Conservation (phyloP, 176 grass and related monocot genomes). For the Aechmea fasciata region DNA sequence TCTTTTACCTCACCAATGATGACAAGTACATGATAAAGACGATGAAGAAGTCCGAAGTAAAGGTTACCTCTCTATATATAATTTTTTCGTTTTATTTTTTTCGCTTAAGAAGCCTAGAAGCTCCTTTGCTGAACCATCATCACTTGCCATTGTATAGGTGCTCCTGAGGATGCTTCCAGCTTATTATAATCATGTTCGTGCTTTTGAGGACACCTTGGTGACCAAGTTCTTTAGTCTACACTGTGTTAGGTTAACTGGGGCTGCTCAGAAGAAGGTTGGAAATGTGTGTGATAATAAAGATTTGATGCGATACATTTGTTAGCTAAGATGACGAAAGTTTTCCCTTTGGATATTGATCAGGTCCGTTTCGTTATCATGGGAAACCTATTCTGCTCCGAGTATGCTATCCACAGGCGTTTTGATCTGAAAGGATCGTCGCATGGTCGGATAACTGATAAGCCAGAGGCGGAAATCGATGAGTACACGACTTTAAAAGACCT, state of each 20-base stretch:
- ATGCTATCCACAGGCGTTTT: constrained; percentile 82
- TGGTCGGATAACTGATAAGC: constrained; percentile 86
- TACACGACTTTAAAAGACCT: constrained; percentile 96
- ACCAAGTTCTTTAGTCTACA: constrained; percentile 95
- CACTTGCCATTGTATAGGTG: constrained; percentile 41
- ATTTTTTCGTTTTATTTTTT: constrained; percentile 2
- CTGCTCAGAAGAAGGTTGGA: constrained; percentile 92
- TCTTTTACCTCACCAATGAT: constrained; percentile 87
- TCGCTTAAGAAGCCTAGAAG: constrained; percentile 5
- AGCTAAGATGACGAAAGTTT: background rate
- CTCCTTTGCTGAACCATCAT: background rate
- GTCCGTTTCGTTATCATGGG: constrained; percentile 99
- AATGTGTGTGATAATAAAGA: constrained; percentile 14
- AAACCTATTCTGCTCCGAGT: constrained; percentile 80
- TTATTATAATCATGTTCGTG: constrained; percentile 88
- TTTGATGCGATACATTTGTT: constrained; percentile 11
- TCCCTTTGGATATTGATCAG: constrained; percentile 23
- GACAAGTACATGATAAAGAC: constrained; percentile 98
- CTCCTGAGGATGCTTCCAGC: constrained; percentile 96
- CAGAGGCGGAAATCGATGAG: constrained; percentile 80
- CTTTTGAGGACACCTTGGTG: constrained; percentile 79
- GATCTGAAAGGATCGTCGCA: constrained; percentile 98
- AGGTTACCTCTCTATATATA: constrained; percentile 36
- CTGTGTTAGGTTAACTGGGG: constrained; percentile 87
- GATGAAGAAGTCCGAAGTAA: constrained; percentile 99